Evolutionary conservation across 345 rosid genomes (phyloP).

Genomic region (Linum usitatissimum): DNA sequence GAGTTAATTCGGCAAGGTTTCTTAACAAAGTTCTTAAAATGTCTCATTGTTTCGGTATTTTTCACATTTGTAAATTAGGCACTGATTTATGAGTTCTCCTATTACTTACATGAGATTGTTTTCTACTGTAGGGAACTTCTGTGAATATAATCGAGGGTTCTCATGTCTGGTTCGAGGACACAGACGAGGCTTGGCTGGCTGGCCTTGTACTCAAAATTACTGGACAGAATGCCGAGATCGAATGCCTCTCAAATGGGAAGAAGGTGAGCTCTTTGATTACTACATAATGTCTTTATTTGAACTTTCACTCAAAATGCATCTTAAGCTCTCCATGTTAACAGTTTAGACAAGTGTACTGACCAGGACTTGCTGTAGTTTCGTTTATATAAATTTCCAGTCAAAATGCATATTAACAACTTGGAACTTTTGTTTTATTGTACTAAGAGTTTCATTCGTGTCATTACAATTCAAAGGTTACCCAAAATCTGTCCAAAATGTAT

Average conservation of each 20-base stretch:
- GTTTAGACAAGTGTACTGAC: not conserved
- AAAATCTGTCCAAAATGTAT: conserved; percentile 53
- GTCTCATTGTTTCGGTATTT: not conserved
- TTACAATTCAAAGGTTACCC: conserved; percentile 38
- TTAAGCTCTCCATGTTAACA: not conserved
- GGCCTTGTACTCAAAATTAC: conserved; percentile 63
- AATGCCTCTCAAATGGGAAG: conserved; percentile 38
- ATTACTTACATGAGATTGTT: not conserved
- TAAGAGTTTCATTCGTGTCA: not conserved
- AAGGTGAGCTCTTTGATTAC: conserved; percentile 29
- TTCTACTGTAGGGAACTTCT: conserved; percentile 53
- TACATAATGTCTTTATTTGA: not conserved
- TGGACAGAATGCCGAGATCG: conserved; percentile 46
- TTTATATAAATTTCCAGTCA: too few species aligned
- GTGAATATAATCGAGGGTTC: conserved; percentile 86
- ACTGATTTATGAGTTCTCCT: not conserved
- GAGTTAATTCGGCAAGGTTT: too few species aligned
- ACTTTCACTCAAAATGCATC: not conserved
- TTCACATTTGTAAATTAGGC: not conserved
- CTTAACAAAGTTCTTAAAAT: too few species aligned
- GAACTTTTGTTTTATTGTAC: not conserved
- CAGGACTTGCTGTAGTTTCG: too few species aligned
- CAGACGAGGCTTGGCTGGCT: conserved; percentile 63
- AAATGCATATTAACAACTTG: not conserved
- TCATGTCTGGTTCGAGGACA: conserved; percentile 83